phyloP scores from a whole-genome alignment of 345 rosid species.

The Hibiscus mutabilis region DNA sequence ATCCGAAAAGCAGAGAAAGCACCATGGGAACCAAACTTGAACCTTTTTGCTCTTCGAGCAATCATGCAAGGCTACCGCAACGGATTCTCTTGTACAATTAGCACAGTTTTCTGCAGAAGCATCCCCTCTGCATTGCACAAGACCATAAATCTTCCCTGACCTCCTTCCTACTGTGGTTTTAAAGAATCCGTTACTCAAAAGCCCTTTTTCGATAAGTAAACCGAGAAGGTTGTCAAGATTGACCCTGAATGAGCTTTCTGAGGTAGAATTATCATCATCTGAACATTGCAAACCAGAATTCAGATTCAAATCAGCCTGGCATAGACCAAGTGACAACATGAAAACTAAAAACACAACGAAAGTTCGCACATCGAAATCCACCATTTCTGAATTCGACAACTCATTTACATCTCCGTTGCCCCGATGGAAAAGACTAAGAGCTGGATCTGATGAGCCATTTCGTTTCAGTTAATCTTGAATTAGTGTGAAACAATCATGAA shows the following conservation, averaged over 20 bases:
- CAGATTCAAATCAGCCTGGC: conserved; percentile 25
- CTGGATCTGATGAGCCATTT: neutral
- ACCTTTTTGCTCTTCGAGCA: conserved; percentile 25
- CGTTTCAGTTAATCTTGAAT: neutral
- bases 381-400: conserved; percentile 3
- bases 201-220: conserved; percentile 20
- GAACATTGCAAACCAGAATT: conserved; percentile 19
- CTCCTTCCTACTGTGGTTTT: conserved; percentile 18
- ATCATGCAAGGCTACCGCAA: neutral
- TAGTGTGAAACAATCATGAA: neutral
- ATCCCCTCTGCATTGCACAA: conserved; percentile 37
- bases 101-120: conserved; percentile 22
- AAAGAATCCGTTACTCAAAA: conserved; percentile 24
- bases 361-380: neutral
- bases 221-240: conserved; percentile 20
- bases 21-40: conserved; percentile 31
- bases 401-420: neutral
- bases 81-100: conserved; percentile 24
- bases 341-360: conserved; percentile 10
- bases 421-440: neutral
- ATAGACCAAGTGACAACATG: neutral
- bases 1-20: conserved; percentile 28
- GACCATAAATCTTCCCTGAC: conserved; percentile 25
- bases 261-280: conserved; percentile 16
- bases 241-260: conserved; percentile 16